Conservation (phyloP, 2,329 filamentous ascomycete genomes). For the Emergomyces orientalis region DNA sequence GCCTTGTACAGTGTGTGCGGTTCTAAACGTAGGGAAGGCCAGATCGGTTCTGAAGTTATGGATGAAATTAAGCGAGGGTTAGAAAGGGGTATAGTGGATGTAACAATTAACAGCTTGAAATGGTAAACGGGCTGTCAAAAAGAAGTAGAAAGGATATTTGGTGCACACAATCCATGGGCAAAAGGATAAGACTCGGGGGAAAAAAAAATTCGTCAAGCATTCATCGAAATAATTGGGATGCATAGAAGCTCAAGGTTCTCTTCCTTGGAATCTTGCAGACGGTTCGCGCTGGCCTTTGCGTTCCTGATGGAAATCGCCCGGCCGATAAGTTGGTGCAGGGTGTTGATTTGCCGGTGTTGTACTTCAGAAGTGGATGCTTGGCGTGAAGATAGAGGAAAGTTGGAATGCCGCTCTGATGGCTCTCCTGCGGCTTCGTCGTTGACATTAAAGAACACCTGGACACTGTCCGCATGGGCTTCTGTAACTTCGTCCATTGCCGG, state of each 20-base stretch:
- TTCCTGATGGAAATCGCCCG: conserved; percentile 11
- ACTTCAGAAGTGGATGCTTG: conserved; percentile 3
- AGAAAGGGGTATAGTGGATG: background rate
- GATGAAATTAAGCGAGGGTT: background rate
- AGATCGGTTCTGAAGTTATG: background rate
- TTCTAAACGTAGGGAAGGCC: background rate
- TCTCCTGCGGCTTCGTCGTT: background rate
- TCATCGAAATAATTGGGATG: conserved; percentile 15
- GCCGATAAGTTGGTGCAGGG: conserved; percentile 15
- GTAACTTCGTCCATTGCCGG: background rate
- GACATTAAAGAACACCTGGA: background rate
- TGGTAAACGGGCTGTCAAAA: background rate
- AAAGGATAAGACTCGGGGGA: background rate
- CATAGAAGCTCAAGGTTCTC: conserved; percentile 8
- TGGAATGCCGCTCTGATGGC: background rate
- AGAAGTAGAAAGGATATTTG: too few species aligned
- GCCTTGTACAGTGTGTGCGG: background rate
- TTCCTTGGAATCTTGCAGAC: background rate
- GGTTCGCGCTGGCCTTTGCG: background rate
- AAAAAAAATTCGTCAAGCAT: conserved; percentile 6
- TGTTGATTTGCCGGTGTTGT: conserved; percentile 13
- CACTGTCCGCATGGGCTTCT: background rate
- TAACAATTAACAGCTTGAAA: background rate
- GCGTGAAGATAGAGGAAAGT: background rate
- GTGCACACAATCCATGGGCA: background rate